Conservation (phyloP, 257 asterid genomes). For the Penstemon eatonii region DNA sequence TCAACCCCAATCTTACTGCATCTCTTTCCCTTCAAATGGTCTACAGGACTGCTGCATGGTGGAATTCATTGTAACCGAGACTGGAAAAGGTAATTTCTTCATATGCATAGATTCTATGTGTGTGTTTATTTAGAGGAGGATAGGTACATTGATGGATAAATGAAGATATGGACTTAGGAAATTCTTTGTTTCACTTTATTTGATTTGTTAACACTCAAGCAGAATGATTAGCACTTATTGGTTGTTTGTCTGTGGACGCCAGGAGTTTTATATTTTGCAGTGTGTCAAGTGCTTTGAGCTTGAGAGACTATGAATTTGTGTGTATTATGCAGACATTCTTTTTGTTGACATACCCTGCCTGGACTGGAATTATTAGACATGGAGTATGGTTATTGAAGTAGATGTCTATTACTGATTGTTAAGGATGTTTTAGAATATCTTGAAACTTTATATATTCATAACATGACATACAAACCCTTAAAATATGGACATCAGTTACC, state of each 20-base stretch:
- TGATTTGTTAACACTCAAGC: not conserved
- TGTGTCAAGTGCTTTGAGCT: too few species aligned
- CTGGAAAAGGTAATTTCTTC: conserved; percentile 65
- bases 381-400: too few species aligned
- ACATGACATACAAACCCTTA: conserved; percentile 8
- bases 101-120: conserved; percentile 12
- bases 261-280: too few species aligned
- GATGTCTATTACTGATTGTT: conserved; percentile 6
- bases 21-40: conserved; percentile 20
- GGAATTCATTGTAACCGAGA: conserved; percentile 69
- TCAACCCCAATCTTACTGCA: conserved; percentile 25
- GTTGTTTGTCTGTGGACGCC: too few species aligned
- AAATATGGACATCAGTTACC: not conserved
- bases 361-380: too few species aligned
- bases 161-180: not conserved
- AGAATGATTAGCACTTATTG: too few species aligned
- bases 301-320: too few species aligned
- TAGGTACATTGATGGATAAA: not conserved
- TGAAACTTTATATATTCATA: conserved; percentile 15
- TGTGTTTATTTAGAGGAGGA: not conserved
- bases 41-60: conserved; percentile 68
- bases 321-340: too few species aligned
- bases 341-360: too few species aligned
- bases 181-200: not conserved
- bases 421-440: not conserved